Percentiles rank a stretch among this genome's conserved stretches.
phyloP scores from a whole-genome alignment of 805 yeast species.

The Scheffersomyces lignosus region DNA sequence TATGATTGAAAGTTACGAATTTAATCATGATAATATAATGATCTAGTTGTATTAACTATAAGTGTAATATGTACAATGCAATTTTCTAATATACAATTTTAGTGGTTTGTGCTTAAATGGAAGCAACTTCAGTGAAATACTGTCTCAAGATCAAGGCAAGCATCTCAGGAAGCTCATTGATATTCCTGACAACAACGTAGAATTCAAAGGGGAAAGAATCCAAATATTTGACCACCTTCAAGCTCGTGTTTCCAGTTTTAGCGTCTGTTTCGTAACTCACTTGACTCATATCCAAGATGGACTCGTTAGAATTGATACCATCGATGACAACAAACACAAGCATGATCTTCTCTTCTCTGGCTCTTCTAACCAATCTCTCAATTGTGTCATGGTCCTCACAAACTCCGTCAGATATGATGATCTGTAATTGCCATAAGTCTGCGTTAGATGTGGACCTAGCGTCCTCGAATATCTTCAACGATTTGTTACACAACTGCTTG shows the following conservation, averaged over 20 bases:
- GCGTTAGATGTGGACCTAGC: conserved; percentile 45
- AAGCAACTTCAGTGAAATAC: conserved; percentile 70
- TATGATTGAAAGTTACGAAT: too few species aligned
- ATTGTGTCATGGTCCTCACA: conserved; percentile 91
- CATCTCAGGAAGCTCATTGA: conserved; percentile 89
- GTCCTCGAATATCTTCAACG: conserved; percentile 71
- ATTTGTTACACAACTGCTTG: conserved; percentile 64
- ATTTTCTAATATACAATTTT: too few species aligned
- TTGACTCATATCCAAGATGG: conserved; percentile 93
- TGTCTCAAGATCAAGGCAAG: conserved; percentile 86
- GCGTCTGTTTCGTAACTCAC: conserved; percentile 75
- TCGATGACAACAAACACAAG: conserved; percentile 92
- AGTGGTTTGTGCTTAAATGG: too few species aligned
- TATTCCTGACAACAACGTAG: conserved; percentile 89
- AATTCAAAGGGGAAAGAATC: conserved; percentile 97
- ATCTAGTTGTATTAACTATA: too few species aligned
- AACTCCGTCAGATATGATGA: conserved; percentile 93
- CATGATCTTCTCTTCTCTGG: conserved; percentile 91
- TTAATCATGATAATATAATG: too few species aligned
- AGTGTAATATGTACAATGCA: too few species aligned
- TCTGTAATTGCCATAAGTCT: conserved; percentile 91
- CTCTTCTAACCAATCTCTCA: conserved; percentile 81
- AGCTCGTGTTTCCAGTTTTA: conserved; percentile 62
- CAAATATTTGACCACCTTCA: conserved; percentile 80
- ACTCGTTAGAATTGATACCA: conserved; percentile 79